Evolutionary conservation across 768 basidiomycete species (phyloP), one percentile per base, ranked within the genome.

Genomic region (Filobasidium floriforme): DNA sequence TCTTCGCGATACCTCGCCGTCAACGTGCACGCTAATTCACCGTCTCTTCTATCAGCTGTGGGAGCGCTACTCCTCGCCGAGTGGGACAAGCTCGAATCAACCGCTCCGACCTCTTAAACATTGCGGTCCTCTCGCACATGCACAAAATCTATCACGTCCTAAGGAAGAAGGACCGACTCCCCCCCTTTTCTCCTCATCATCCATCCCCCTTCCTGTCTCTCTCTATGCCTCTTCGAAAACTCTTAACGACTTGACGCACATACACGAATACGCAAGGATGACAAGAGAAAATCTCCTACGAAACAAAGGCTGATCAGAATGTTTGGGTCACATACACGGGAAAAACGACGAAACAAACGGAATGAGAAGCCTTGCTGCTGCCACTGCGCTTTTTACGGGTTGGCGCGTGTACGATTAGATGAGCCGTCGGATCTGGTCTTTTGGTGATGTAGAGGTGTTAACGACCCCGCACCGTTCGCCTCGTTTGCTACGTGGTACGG

Each of bases 51-150:
- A 9, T 44, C 9, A 65, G 64, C 59, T 29, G 44, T 65, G 22
- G 64, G 64, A n/a, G 41, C 64, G 18, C 24, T 59, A 9, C 59
- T 65, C 19, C 59, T 65, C 24, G 55, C 64, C 7, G 57, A 65
- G 24, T 65, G 64, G 64, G 59, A 59, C 22, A 51, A 51, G 54
- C 26, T 57, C 22, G 54, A 57, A 22, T 7, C 24, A 5, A 4
- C 18, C 24, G 19, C 54, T 22, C 54, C 54, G 12, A 26, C 15
- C 15, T 19, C 19, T 15, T 15, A 26, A 22, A 12, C 46, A 49
- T 49, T 37, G 3, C 32, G 32, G 43, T 10, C 19, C 19, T 44
- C 46, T 18, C 3, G 46, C 46, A 49, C 2, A 22, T 2, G 46
- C 15, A 22, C 46, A 49, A 22, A 3, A 15, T 15, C 46, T 3